phyloP scores from a whole-genome alignment of 2,329 filamentous ascomycete genomes.

The Fusarium nodosum region DNA sequence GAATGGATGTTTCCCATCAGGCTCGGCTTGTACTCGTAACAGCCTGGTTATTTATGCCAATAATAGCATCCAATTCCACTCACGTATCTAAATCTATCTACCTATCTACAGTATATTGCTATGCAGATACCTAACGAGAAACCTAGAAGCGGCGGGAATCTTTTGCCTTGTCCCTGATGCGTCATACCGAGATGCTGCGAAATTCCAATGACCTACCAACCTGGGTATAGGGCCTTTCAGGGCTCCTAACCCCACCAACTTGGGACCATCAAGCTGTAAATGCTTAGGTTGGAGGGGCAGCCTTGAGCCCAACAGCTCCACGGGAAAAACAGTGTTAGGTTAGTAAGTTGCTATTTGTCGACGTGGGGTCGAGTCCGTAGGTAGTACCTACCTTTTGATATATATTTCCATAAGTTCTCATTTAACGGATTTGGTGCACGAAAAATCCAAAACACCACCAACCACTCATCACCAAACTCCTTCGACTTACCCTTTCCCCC shows the following conservation, averaged over 20 bases:
- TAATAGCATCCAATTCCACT: background rate
- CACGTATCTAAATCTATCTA: background rate
- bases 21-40: background rate
- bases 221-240: constrained; percentile 21
- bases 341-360: constrained; percentile 32
- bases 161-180: constrained; percentile 18
- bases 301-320: constrained; percentile 12
- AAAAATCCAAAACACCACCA: constrained; percentile 39
- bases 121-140: background rate
- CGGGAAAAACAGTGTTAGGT: constrained; percentile 23
- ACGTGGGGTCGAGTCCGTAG: constrained; percentile 44
- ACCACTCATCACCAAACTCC: constrained; percentile 23
- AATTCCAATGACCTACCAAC: constrained; percentile 10
- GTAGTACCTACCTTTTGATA: background rate
- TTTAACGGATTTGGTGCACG: constrained; percentile 41
- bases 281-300: constrained; percentile 1
- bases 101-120: background rate
- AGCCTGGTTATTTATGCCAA: background rate
- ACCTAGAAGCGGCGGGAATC: too few species aligned
- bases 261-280: constrained; percentile 3
- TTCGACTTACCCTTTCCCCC: constrained; percentile 10
- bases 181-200: constrained; percentile 21
- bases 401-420: constrained; percentile 40
- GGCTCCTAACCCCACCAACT: constrained; percentile 44
- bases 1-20: constrained; percentile 13